Percentiles rank a stretch among this genome's conserved stretches.
phyloP scores from a whole-genome alignment of 2,329 filamentous ascomycete genomes.

The Monascus ruber region DNA sequence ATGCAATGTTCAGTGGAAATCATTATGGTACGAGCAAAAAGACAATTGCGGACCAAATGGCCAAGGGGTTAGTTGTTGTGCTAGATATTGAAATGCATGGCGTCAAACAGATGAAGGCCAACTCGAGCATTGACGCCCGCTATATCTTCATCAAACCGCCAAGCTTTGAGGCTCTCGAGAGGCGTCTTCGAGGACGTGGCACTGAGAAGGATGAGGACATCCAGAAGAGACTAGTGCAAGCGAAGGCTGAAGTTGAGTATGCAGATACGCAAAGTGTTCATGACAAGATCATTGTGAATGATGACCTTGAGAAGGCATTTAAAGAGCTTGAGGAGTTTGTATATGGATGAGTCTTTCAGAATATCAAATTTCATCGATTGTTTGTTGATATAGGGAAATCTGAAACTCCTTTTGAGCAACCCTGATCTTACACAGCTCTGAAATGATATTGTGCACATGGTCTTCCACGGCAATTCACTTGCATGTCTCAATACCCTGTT shows the following conservation, averaged over 20 bases:
- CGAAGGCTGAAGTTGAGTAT: slow-evolving; percentile 58
- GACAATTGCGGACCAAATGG: slow-evolving; percentile 8
- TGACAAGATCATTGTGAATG: slow-evolving; percentile 51
- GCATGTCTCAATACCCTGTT: too few species aligned
- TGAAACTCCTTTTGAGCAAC: too few species aligned
- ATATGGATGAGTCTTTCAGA: slow-evolving; percentile 3
- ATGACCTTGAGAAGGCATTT: slow-evolving; percentile 44
- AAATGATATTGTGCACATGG: too few species aligned
- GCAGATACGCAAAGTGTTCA: slow-evolving; percentile 51
- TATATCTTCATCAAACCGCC: slow-evolving; percentile 75
- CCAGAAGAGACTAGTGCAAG: slow-evolving; percentile 54
- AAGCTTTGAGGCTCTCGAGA: slow-evolving; percentile 56
- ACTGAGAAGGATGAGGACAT: slow-evolving; percentile 61
- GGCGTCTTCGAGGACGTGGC: slow-evolving; percentile 55
- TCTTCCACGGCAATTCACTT: too few species aligned
- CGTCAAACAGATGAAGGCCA: slow-evolving; percentile 74
- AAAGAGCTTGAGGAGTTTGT: slow-evolving; percentile 35
- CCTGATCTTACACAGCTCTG: too few species aligned
- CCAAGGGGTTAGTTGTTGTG: slow-evolving; percentile 49
- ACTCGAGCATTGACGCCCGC: slow-evolving; percentile 51
- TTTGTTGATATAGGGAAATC: too few species aligned
- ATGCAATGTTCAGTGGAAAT: slow-evolving; percentile 69
- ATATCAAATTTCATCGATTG: too few species aligned
- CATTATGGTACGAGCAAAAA: slow-evolving; percentile 65
- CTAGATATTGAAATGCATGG: slow-evolving; percentile 87